Base-by-base conservation (phyloP, 768 basidiomycete species). In the Termitomyces sp. region DNA sequence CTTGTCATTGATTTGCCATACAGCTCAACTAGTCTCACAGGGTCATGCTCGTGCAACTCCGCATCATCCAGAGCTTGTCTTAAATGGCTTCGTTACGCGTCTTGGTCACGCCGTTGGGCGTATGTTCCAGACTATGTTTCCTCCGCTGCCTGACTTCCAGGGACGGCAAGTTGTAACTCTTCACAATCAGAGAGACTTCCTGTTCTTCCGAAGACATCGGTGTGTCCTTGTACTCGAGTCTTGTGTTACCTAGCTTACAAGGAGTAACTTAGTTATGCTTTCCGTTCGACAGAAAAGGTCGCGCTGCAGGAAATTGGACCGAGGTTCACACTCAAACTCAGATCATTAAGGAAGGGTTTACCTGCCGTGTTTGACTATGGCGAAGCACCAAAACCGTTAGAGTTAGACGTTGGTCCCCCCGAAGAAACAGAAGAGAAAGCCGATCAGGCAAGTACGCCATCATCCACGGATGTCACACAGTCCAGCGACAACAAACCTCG, bases 241-340 rank as follows among this genome's bases (percentile, higher is more conserved):
- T 22, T 41, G 15, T 20, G 5, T 39, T 5, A 12, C 3, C 31
- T 26, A 12, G 44, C 44, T 39, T 50, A 36, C 61, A 22, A 13
- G 28, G 12, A 13, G 33, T 29, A 13, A n/a, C n/a, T 15, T 60
- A 95, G 92, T 65, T 96, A 94, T 71, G 94, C 93, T 41, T 98
- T 95, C 73, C 85, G 90, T 50, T 94, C 92, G 1, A 78, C 89
- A 3, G 94, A 95, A 62, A 94, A 90, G 69, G 94, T 96, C 9
- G 84, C 89, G 7, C 73, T 99, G 31, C 97, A 99, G 69, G 97
- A 99, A 72, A 99, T 99, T 61, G 97, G 97, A 2, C 97, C 97
- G 7, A 85, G 96, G 33, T 97, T 99, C 68, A 98, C 97, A 0
- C 79, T 98, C 12, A 98, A 98, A 73, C 77, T 99, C 56, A 80